Percentiles rank a stretch among this genome's conserved stretches.
Conservation (phyloP, 2,329 filamentous ascomycete genomes). For the Trichophyton equinum region DNA sequence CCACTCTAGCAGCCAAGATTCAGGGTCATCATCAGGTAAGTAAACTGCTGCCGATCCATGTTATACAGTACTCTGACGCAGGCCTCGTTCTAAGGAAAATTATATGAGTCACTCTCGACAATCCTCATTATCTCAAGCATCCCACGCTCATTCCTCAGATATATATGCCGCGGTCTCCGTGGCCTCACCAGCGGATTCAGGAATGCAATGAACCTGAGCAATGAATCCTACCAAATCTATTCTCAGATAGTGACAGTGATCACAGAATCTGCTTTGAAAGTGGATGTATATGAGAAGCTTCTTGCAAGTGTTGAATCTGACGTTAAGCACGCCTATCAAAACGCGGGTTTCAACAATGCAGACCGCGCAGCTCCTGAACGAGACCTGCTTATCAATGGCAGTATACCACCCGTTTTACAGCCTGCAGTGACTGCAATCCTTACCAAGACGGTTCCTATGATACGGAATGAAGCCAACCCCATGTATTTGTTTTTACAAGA, state of each 20-base stretch:
- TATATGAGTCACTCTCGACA: slow-evolving; percentile 23
- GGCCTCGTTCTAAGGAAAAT: not conserved
- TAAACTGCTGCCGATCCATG: not conserved
- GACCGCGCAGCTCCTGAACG: slow-evolving; percentile 40
- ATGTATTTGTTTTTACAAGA: slow-evolving; percentile 61
- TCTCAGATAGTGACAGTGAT: slow-evolving; percentile 43
- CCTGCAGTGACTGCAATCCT: slow-evolving; percentile 39
- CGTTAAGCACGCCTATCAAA: slow-evolving; percentile 46
- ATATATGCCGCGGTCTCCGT: slow-evolving; percentile 52
- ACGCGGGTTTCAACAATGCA: slow-evolving; percentile 31
- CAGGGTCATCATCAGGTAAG: not conserved
- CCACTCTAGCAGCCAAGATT: slow-evolving; percentile 16
- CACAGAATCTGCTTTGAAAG: slow-evolving; percentile 44
- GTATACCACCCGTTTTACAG: slow-evolving; percentile 40
- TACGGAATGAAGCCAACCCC: slow-evolving; percentile 50
- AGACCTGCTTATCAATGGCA: slow-evolving; percentile 40
- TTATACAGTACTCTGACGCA: not conserved
- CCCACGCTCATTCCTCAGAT: slow-evolving; percentile 58
- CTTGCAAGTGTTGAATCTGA: slow-evolving; percentile 54
- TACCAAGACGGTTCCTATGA: slow-evolving; percentile 39
- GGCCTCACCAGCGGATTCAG: slow-evolving; percentile 40
- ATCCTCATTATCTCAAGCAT: slow-evolving; percentile 59
- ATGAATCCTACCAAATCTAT: slow-evolving; percentile 33
- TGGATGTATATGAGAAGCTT: slow-evolving; percentile 51
- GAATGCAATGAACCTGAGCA: slow-evolving; percentile 29